These are phyloP conservation scores for Grammothele lineata DNA, from an alignment of 768 basidiomycete genomes.

Conservation along the genomic window DNA sequence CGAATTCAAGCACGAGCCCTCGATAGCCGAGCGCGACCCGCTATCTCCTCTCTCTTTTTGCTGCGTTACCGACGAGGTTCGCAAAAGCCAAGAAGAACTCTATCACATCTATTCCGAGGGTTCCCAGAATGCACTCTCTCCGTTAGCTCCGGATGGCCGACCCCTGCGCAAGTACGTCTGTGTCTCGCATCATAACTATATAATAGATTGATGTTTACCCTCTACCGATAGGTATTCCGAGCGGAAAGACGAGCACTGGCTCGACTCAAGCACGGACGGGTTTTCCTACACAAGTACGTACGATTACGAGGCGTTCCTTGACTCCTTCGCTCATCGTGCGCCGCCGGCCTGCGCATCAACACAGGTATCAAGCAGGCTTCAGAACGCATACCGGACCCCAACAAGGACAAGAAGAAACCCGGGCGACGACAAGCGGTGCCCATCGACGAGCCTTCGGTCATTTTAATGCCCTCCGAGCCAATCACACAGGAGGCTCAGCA, in stretches of 20 bases:
- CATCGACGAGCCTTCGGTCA: conserved; percentile 4
- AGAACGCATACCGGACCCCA: conserved; percentile 11
- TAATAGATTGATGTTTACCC: too few relatives aligned
- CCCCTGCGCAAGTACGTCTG: conserved; percentile 57
- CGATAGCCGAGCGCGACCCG: conserved; percentile 49
- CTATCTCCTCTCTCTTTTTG: conserved; percentile 66
- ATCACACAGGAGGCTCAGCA: conserved; percentile 33
- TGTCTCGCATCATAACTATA: too few relatives aligned
- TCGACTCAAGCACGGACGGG: conserved; percentile 51
- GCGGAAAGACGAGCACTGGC: conserved; percentile 54
- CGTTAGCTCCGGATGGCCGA: conserved; percentile 52
- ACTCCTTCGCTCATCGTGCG: neutral
- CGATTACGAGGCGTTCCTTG: too few relatives aligned
- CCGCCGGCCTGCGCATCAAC: neutral
- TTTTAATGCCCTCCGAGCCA: conserved; percentile 33
- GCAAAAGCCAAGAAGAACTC: conserved; percentile 47
- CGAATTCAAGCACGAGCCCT: conserved; percentile 42
- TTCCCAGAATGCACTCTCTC: conserved; percentile 45
- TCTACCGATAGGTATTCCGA: conserved; percentile 49
- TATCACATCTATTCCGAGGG: conserved; percentile 44
- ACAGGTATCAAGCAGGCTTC: conserved; percentile 11
- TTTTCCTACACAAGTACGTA: conserved; percentile 50
- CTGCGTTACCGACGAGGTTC: conserved; percentile 48
- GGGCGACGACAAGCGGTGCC: conserved; percentile 3
- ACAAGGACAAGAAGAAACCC: conserved; percentile 8